Percentiles rank a stretch among this genome's conserved stretches.
phyloP scores from a whole-genome alignment of 768 basidiomycete species.

The Amanita subjunquillea region DNA sequence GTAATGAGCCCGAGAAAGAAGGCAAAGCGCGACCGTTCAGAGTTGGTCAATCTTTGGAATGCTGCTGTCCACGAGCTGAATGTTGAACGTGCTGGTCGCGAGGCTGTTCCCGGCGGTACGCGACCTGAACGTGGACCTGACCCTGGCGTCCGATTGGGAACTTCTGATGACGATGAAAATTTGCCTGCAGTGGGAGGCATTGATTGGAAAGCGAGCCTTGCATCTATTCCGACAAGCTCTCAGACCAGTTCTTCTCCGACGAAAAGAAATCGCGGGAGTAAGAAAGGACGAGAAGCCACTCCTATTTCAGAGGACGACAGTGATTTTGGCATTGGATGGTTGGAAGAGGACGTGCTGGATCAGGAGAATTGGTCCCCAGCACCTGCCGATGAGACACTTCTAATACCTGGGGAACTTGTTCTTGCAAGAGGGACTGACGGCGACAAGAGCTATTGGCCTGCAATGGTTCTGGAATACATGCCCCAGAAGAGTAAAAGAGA shows the following conservation, averaged over 20 bases:
- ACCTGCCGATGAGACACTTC: constrained; percentile 34
- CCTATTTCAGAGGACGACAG: constrained; percentile 7
- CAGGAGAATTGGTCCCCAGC: constrained; percentile 27
- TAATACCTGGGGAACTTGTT: constrained; percentile 61
- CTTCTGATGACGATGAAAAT: constrained; percentile 1
- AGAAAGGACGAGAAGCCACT: constrained; percentile 4
- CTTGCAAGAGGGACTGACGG: constrained; percentile 35
- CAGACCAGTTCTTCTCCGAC: neutral
- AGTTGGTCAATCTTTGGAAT: neutral
- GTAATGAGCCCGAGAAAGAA: constrained; percentile 3
- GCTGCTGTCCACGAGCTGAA: neutral
- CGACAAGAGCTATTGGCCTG: constrained; percentile 55
- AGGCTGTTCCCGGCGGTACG: neutral
- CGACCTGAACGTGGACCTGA: neutral
- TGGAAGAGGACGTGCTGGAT: constrained; percentile 4
- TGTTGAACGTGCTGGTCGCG: neutral
- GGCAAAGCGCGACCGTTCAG: constrained; percentile 3
- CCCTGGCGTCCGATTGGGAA: neutral
- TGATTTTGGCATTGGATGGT: constrained; percentile 2
- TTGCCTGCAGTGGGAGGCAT: constrained; percentile 5
- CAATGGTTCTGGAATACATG: constrained; percentile 41
- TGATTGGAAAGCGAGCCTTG: constrained; percentile 4
- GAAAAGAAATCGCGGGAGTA: constrained; percentile 4
- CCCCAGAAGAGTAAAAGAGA: constrained; percentile 29
- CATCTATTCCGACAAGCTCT: neutral